Conservation (phyloP, 2,329 filamentous ascomycete species). For the Leptographium wingfieldii region DNA sequence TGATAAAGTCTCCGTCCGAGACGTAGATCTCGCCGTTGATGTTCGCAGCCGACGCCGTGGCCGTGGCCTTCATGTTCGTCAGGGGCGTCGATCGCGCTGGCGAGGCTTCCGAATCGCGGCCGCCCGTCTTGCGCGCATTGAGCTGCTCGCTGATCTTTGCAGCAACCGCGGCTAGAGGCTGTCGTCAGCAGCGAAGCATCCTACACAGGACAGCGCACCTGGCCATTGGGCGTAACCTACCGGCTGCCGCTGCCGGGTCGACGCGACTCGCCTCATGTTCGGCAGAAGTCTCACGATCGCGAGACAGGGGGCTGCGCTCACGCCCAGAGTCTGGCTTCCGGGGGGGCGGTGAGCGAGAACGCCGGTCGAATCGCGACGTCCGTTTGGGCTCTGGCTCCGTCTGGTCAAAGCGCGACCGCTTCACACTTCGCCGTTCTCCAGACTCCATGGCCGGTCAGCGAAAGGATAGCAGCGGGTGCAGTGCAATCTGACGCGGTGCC, state of each 20-base stretch:
- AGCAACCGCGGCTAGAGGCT: constrained; percentile 60
- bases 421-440: constrained; percentile 57
- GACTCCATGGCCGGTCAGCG: constrained; percentile 50
- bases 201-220: neutral
- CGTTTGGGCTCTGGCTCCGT: constrained; percentile 69
- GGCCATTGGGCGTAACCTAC: constrained; percentile 28
- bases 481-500: no score
- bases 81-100: constrained; percentile 55
- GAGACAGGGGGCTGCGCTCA: constrained; percentile 65
- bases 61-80: constrained; percentile 26
- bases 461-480: no score
- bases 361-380: constrained; percentile 75
- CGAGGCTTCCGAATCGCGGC: constrained; percentile 82
- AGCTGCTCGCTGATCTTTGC: constrained; percentile 76
- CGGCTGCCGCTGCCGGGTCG: constrained; percentile 67
- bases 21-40: constrained; percentile 86
- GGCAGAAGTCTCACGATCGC: constrained; percentile 23
- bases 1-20: constrained; percentile 94
- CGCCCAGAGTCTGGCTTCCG: constrained; percentile 57
- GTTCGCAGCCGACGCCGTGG: constrained; percentile 30
- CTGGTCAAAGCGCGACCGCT: constrained; percentile 91
- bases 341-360: constrained; percentile 69
- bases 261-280: constrained; percentile 31
- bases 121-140: constrained; percentile 77
- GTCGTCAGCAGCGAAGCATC: neutral